phyloP scores from a whole-genome alignment of 2,329 filamentous ascomycete species.

The Fusarium concolor region DNA sequence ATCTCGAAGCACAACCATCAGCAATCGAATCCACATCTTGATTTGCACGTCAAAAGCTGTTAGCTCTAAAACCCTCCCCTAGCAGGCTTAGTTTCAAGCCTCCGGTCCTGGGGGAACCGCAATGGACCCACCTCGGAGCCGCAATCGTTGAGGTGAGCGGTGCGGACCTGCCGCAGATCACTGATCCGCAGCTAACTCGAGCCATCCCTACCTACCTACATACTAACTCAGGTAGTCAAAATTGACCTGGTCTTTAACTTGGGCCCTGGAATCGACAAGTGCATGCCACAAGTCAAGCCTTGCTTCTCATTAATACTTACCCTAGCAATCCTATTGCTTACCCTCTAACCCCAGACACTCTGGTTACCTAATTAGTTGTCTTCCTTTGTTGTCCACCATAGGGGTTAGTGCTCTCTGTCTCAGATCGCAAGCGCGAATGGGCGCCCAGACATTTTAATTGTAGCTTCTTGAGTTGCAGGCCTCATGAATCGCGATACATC shows the following conservation, averaged over 20 bases:
- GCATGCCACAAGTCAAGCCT: not conserved
- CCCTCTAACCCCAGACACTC: too few relatives aligned
- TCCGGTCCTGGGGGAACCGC: slow-evolving; percentile 45
- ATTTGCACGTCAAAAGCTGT: slow-evolving; percentile 30
- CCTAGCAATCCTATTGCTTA: not conserved
- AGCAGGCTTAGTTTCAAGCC: slow-evolving; percentile 24
- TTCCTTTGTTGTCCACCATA: slow-evolving; percentile 12
- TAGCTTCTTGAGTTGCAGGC: not conserved
- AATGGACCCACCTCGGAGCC: slow-evolving; percentile 46
- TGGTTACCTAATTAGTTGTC: not conserved
- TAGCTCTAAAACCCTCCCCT: slow-evolving; percentile 16
- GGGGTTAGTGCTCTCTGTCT: slow-evolving; percentile 23
- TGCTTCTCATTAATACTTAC: too few relatives aligned
- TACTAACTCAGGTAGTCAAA: not conserved
- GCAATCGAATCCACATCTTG: not conserved
- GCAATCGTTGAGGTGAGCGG: slow-evolving; percentile 31
- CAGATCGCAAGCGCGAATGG: slow-evolving; percentile 8
- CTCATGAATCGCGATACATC: slow-evolving; percentile 14
- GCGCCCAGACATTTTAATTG: not conserved
- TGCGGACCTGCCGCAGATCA: slow-evolving; percentile 39
- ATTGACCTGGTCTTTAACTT: slow-evolving; percentile 6
- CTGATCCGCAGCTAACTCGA: slow-evolving; percentile 44
- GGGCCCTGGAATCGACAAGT: slow-evolving; percentile 31
- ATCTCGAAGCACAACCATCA: slow-evolving; percentile 6
- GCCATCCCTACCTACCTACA: not conserved